Conservation (phyloP, 1,284 basidiomycete species). For the Puccinia novopanici region DNA sequence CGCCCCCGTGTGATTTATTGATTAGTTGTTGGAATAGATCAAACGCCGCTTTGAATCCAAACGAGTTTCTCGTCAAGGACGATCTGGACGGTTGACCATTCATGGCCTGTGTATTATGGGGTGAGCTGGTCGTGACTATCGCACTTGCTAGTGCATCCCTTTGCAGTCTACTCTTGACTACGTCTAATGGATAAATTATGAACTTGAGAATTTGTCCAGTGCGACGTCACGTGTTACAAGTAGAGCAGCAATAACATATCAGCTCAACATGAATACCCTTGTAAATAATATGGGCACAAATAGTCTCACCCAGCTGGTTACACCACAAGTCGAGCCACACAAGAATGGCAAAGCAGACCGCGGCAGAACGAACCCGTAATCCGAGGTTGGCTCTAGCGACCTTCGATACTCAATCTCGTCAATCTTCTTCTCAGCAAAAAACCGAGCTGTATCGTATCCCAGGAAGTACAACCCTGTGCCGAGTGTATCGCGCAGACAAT, state of each 20-base stretch:
- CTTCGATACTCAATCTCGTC: constrained; percentile 30
- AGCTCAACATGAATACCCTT: background rate
- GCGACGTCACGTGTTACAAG: background rate
- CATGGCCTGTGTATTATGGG: constrained; percentile 7
- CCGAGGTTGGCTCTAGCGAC: constrained; percentile 66
- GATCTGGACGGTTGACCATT: constrained; percentile 1
- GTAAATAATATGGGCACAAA: background rate
- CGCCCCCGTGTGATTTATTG: constrained; percentile 35
- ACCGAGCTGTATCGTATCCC: constrained; percentile 79
- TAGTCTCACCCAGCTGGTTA: constrained; percentile 64
- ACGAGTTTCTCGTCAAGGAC: constrained; percentile 1
- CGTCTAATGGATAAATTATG: constrained; percentile 49
- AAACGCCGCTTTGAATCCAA: constrained; percentile 39
- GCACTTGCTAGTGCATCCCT: constrained; percentile 43
- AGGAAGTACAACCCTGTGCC: constrained; percentile 83
- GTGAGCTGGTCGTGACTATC: background rate
- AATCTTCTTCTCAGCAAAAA: constrained; percentile 70
- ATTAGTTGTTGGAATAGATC: constrained; percentile 35
- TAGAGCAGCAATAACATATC: background rate
- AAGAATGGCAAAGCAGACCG: constrained; percentile 72
- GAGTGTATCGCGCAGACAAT: constrained; percentile 72
- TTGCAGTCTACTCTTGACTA: constrained; percentile 48
- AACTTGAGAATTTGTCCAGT: constrained; percentile 25
- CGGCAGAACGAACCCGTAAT: constrained; percentile 75
- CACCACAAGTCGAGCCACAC: constrained; percentile 78